Conservation (phyloP, 306 rosid genomes). For the Morella rubra region DNA sequence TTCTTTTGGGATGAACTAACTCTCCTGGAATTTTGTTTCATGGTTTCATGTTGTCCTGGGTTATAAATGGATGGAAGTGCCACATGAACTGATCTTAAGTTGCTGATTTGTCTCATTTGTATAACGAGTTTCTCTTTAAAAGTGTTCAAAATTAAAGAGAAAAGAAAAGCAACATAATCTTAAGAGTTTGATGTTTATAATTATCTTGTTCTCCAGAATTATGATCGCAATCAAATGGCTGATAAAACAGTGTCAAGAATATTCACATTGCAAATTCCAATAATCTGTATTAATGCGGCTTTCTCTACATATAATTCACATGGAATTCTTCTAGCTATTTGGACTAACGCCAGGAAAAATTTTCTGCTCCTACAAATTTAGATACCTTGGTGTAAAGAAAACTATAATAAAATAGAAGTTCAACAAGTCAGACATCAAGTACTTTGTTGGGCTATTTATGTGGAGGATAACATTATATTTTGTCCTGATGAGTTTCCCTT, state of each 20-base stretch:
- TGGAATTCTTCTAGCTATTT: neutral
- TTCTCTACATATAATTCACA: too few species aligned
- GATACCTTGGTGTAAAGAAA: neutral
- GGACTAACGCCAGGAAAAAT: neutral
- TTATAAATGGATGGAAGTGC: neutral
- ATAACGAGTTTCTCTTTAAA: too few species aligned
- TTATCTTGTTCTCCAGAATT: neutral
- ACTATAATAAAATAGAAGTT: neutral
- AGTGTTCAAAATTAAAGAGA: neutral
- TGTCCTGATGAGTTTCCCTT: neutral
- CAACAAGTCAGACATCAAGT: neutral
- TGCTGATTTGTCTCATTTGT: neutral
- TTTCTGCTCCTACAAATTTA: too few species aligned
- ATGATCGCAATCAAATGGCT: neutral
- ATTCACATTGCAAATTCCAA: too few species aligned
- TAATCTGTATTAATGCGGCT: neutral
- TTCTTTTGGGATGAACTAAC: too few species aligned
- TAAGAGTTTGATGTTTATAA: neutral
- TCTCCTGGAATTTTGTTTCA: too few species aligned
- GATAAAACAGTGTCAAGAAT: neutral
- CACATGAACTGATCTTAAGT: neutral
- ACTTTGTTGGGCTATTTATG: neutral
- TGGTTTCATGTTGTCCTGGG: neutral
- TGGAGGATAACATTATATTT: neutral
- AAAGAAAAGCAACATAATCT: too few species aligned